These are phyloP conservation scores for Lodderomyces margitis DNA, from an alignment of 1,139 yeast genomes.

Conservation along the genomic window DNA sequence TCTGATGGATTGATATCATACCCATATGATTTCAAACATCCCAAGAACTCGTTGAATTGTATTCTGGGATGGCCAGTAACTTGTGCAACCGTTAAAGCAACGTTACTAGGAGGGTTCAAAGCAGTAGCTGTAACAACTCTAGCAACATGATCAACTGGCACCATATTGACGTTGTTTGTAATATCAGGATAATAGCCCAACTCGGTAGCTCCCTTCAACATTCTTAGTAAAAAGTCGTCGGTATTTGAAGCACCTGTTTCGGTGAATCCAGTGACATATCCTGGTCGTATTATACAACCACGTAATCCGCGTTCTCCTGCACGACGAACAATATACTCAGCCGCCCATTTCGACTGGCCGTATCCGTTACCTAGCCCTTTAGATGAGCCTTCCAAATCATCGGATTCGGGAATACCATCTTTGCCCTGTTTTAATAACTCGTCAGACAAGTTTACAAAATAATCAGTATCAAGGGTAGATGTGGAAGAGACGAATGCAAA, in stretches of 20 bases:
- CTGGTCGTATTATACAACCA: conserved; percentile 92
- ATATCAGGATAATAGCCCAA: conserved; percentile 84
- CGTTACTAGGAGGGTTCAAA: conserved; percentile 61
- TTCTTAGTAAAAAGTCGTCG: conserved; percentile 90
- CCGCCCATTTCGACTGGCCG: conserved; percentile 98
- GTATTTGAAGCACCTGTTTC: conserved; percentile 86
- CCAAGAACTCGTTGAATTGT: conserved; percentile 70
- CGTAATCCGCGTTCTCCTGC: conserved; percentile 86
- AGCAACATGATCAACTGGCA: conserved; percentile 98
- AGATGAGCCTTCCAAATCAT: conserved; percentile 77
- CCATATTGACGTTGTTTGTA: conserved; percentile 87
- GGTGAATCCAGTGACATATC: conserved; percentile 89
- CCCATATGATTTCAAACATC: conserved; percentile 66
- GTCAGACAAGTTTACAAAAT: conserved; percentile 78
- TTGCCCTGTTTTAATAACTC: conserved; percentile 61
- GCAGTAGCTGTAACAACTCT: conserved; percentile 84
- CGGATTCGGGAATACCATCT: conserved; percentile 75
- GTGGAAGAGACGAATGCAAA: conserved; percentile 95
- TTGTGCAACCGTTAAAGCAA: conserved; percentile 72
- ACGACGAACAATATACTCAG: conserved; percentile 80
- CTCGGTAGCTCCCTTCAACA: conserved; percentile 92
- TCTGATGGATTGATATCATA: conserved; percentile 61
- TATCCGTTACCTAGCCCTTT: conserved; percentile 86
- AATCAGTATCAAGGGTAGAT: conserved; percentile 81
- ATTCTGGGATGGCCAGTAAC: conserved; percentile 98